A percentile compares a stretch with the other conserved stretches of the same genome.
These are phyloP conservation scores for Ophiostoma sp. DNA, from an alignment of 2,329 filamentous ascomycete genomes.

Conservation along the genomic window DNA sequence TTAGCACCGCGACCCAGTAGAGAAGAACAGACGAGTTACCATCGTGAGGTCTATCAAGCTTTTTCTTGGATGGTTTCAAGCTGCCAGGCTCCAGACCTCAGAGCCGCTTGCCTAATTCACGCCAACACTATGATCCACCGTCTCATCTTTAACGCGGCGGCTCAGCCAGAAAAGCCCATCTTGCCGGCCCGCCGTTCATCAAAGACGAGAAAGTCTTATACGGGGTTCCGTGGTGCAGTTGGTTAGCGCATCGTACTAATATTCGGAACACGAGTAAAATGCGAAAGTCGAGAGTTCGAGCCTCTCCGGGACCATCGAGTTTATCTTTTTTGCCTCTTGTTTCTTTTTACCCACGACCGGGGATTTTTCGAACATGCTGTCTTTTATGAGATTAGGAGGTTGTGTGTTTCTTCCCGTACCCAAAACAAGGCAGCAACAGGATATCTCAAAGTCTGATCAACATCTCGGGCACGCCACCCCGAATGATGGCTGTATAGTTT, in stretches of 20 bases:
- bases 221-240: constrained; percentile 9
- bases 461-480: too few species aligned
- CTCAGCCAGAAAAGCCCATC: not conserved
- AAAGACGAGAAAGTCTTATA: not conserved
- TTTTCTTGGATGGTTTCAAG: not conserved
- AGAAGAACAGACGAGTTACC: not conserved
- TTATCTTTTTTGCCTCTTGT: not conserved
- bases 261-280: not conserved
- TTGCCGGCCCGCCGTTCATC: constrained; percentile 5
- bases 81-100: not conserved
- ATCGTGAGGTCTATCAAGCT: not conserved
- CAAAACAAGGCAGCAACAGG: too few species aligned
- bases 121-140: too few species aligned
- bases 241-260: constrained; percentile 10
- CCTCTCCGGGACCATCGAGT: constrained; percentile 2
- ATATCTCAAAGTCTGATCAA: too few species aligned
- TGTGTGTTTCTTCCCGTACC: too few species aligned
- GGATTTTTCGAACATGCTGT: not conserved
- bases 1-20: not conserved
- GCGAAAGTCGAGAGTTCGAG: constrained; percentile 9
- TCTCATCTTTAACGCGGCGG: not conserved
- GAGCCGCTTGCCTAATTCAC: not conserved
- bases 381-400: too few species aligned
- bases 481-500: too few species aligned
- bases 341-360: not conserved